Evolutionary conservation across 257 asterid genomes (phyloP), one percentile per base, ranked within the genome.

Genomic region (Misopates orontium): DNA sequence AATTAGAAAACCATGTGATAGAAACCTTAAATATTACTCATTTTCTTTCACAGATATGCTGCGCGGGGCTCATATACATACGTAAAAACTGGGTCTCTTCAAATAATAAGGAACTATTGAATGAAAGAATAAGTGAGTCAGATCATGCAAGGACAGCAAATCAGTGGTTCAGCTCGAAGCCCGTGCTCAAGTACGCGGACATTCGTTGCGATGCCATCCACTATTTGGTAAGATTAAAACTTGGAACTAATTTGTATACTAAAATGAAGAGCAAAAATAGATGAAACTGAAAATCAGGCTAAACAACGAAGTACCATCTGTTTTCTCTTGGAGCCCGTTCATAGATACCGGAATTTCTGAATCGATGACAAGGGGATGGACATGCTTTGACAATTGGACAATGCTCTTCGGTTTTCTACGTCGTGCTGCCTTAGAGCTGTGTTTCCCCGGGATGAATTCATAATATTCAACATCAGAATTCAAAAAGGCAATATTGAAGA

Each of bases 351-450:
- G 96, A 32, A 78, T 60, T 48, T 80, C 95, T 44, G 96, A 76
- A 69, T 81, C 87, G 50, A 82, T 67, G 73, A 75, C 78, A 60
- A 90, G 87, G 55, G 95, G 96, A 62, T 74, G 96, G 55, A 87
- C 98, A 71, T 82, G 88, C 76, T 77, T 83, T 57, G 89, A 83
- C 58, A 73, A 79, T 73, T 80, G 87, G 58, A 62, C 74, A 11
- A 52, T 67, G 69, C 76, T 67, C 80, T 79, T 84, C 49, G 17
- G 62, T 77, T 78, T 84, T 78, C 83, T 78, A 47, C 85, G 87
- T 36, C 80, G 79, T 58, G 77, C 67, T 60, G 91, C 82, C 82
- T 77, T 90, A 11, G 95, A 83, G 80, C 99, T 94, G 91, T 53
- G 69, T 75, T 70, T 60, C 51, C 62, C 67, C 58, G 70, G 79